Percentiles rank a stretch among this genome's conserved stretches.
Evolutionary conservation across 192 early-diverging fungal genomes (phyloP).

Genomic region (Backusella tuberculispora): DNA sequence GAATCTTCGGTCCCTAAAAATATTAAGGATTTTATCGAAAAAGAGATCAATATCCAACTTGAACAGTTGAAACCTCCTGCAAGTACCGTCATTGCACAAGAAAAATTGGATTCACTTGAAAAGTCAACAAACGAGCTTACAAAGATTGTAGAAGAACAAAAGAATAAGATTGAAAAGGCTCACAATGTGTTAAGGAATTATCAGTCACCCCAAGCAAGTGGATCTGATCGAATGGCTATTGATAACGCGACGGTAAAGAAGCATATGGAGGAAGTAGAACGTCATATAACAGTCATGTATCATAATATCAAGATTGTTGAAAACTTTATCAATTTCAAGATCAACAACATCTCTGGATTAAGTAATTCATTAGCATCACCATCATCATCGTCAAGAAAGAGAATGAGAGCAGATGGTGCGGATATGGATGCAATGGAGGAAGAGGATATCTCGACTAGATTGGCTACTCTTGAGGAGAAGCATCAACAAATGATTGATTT

Average conservation of each 20-base stretch:
- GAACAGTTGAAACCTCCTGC: background rate
- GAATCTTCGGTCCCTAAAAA: background rate
- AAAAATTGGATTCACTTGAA: conserved; percentile 4
- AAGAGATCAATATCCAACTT: background rate
- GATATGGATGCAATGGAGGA: background rate
- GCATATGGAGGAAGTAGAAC: conserved; percentile 10
- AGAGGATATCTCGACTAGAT: background rate
- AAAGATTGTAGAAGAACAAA: background rate
- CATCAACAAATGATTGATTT: conserved; percentile 17
- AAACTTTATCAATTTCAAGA: conserved; percentile 2
- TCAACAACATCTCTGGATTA: background rate
- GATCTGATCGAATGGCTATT: background rate
- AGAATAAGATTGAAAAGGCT: background rate
- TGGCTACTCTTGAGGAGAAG: background rate
- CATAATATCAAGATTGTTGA: conserved; percentile 10
- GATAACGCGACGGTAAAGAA: background rate
- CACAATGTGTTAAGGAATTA: background rate
- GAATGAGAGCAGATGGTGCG: background rate
- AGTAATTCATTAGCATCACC: background rate
- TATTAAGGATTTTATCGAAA: background rate
- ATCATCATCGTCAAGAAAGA: background rate
- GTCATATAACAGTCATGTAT: background rate
- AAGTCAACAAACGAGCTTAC: background rate
- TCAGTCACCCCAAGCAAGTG: background rate
- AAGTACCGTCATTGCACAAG: background rate